Conservation (phyloP, 805 yeast genomes). For the Cyberlindnera maclurae region DNA sequence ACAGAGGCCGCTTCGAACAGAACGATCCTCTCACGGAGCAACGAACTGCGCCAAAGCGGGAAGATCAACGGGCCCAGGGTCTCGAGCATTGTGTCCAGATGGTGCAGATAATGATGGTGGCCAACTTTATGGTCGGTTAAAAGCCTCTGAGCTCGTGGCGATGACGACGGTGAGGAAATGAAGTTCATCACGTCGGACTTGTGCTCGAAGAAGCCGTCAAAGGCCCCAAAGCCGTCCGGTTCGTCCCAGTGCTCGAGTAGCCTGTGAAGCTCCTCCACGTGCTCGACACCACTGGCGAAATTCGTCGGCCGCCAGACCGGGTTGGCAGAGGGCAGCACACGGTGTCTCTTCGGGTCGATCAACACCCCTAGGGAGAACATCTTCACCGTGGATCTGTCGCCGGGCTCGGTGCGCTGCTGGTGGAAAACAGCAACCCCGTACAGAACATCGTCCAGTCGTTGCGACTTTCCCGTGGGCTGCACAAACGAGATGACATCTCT, state of each 20-base stretch:
- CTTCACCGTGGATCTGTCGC: conserved; percentile 38
- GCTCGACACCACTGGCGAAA: conserved; percentile 38
- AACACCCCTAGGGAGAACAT: conserved; percentile 63
- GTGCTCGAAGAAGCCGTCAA: conserved; percentile 21
- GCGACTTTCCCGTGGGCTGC: conserved; percentile 22
- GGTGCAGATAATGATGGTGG: conserved; percentile 38
- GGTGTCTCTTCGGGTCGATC: conserved; percentile 33
- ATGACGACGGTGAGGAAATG: conserved; percentile 8
- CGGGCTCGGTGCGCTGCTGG: conserved; percentile 33
- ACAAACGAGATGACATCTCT: conserved; percentile 51
- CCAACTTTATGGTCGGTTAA: background rate
- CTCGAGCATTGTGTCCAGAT: conserved; percentile 39
- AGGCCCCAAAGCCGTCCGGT: conserved; percentile 14
- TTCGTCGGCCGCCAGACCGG: conserved; percentile 34
- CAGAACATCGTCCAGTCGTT: conserved; percentile 17
- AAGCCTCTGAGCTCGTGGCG: conserved; percentile 4
- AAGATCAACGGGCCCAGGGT: conserved; percentile 60
- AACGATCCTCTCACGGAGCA: conserved; percentile 51
- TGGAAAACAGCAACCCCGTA: conserved; percentile 47
- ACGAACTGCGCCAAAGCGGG: conserved; percentile 53
- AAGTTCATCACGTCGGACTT: conserved; percentile 9
- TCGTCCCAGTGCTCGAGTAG: conserved; percentile 21
- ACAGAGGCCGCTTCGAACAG: conserved; percentile 33
- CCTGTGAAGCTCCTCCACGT: conserved; percentile 28
- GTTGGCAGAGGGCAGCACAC: conserved; percentile 8